Base-by-base conservation (phyloP, 2,329 filamentous ascomycete species). In the Nectriaceae sp. region DNA sequence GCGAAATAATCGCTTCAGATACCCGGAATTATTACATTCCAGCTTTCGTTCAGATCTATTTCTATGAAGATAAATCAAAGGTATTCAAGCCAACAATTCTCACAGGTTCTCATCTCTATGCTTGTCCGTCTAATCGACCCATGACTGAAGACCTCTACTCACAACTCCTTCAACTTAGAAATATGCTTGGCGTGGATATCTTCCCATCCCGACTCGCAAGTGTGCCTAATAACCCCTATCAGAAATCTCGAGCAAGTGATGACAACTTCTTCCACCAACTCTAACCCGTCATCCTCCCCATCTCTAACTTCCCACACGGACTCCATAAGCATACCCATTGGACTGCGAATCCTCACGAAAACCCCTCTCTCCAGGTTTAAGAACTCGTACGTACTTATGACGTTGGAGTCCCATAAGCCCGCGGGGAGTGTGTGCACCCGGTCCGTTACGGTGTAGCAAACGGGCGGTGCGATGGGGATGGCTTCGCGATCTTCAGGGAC, bases 361-460 rank as follows among this genome's bases (percentile, higher is more conserved):
- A 79, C 57, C 16, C 80, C 80, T 21, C 64, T 69, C n/a, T 67
- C 66, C 16, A 76, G 65, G 52, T 79, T 65, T 16, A 76, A 74
- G 51, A 82, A 77, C 64, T 82, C 79, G 59, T 79, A 79, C 5
- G 64, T 74, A 66, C 78, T 81, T 44, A 76, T 70, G 5, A 82
- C 75, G 40, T 76, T 74, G 43, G 71, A 75, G 58, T 79, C 77
- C 78, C 77, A 82, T 21, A 83, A 68, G 3, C 78, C 78, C 13
- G 77, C 77, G 3, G 79, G 78, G 20, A 82, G 67, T 31, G 77
- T 70, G 56, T 80, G 77, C 6, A 80, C 70, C 31, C 71, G 66
- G 53, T 79, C 76, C 5, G 71, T 77, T 20, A 82, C 76, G 24
- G 70, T 67, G 65, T 76, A 82, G 53, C 70, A 67, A 40, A 63